A percentile compares a stretch with the other conserved stretches of the same genome.
Evolutionary conservation across 768 basidiomycete species (phyloP).

Genomic region (Amanita phalloides): DNA sequence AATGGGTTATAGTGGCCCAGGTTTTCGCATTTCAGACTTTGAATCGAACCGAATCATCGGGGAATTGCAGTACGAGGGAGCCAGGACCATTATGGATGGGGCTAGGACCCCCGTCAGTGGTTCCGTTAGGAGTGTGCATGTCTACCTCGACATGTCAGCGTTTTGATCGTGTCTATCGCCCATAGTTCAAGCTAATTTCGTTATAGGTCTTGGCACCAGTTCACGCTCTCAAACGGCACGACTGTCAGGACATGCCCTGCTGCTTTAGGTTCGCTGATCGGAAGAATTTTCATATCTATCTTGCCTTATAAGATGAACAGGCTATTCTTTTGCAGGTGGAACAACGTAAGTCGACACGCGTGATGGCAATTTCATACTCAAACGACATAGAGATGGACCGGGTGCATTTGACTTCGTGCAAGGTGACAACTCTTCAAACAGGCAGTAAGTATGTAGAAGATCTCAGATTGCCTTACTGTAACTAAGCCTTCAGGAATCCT

Average conservation of each 20-base stretch:
- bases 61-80: slow-evolving; percentile 56
- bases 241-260: slow-evolving; percentile 65
- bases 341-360: slow-evolving; percentile 44
- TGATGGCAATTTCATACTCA: background rate
- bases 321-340: slow-evolving; percentile 70
- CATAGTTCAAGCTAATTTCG: background rate
- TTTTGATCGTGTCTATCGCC: background rate
- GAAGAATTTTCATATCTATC: background rate
- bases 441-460: slow-evolving; percentile 32
- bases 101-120: slow-evolving; percentile 40
- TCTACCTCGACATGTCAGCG: slow-evolving; percentile 57
- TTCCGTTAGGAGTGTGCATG: slow-evolving; percentile 58
- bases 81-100: slow-evolving; percentile 50
- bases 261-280: slow-evolving; percentile 46
- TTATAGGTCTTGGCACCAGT: slow-evolving; percentile 50
- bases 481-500: slow-evolving; percentile 40
- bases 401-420: slow-evolving; percentile 73
- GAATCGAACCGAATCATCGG: slow-evolving; percentile 69
- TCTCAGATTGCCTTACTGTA: background rate
- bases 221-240: slow-evolving; percentile 57
- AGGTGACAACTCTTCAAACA: slow-evolving; percentile 50
- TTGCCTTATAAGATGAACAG: slow-evolving; percentile 20
- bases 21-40: slow-evolving; percentile 66
- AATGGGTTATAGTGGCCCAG: slow-evolving; percentile 47
- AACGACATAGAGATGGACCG: slow-evolving; percentile 52